Conservation (phyloP, 2,329 filamentous ascomycete species). For the Colletotrichum sansevieriae region DNA sequence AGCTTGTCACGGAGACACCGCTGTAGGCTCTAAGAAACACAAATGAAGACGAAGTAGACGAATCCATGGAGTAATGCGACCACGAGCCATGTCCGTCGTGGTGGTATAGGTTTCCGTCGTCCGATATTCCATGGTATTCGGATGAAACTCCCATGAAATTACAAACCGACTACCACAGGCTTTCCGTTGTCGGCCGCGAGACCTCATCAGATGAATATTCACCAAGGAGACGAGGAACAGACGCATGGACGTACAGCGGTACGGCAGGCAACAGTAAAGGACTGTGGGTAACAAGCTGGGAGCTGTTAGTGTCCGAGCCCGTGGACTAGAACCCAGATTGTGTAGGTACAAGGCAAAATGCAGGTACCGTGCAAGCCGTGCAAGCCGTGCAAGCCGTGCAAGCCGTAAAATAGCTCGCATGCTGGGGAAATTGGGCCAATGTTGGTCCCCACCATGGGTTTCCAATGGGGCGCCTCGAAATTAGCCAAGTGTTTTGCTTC, state of each 20-base stretch:
- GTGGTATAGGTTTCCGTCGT: not conserved
- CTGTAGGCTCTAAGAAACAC: not conserved
- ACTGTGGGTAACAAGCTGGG: constrained; percentile 11
- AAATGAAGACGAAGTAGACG: not conserved
- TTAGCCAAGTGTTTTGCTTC: constrained; percentile 10
- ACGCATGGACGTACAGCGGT: constrained; percentile 11
- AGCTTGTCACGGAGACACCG: constrained; percentile 16
- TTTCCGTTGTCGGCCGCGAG: constrained; percentile 17
- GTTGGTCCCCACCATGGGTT: constrained; percentile 26
- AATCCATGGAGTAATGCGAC: not conserved
- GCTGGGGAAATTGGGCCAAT: constrained; percentile 36
- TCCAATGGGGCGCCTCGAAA: constrained; percentile 32
- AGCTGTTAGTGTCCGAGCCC: constrained; percentile 31
- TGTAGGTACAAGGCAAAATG: constrained; percentile 24
- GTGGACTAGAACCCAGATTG: constrained; percentile 19
- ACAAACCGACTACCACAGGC: not conserved
- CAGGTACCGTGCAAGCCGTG: constrained; percentile 38
- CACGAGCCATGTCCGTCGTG: not conserved
- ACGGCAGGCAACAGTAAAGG: constrained; percentile 1
- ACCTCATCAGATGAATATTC: constrained; percentile 2
- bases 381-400: constrained; percentile 30
- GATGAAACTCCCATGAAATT: constrained; percentile 13
- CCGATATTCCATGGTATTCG: not conserved
- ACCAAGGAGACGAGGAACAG: constrained; percentile 4
- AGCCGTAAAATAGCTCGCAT: constrained; percentile 30